Evolutionary conservation across 768 basidiomycete genomes (phyloP).

Genomic region (Hericium alpestre): DNA sequence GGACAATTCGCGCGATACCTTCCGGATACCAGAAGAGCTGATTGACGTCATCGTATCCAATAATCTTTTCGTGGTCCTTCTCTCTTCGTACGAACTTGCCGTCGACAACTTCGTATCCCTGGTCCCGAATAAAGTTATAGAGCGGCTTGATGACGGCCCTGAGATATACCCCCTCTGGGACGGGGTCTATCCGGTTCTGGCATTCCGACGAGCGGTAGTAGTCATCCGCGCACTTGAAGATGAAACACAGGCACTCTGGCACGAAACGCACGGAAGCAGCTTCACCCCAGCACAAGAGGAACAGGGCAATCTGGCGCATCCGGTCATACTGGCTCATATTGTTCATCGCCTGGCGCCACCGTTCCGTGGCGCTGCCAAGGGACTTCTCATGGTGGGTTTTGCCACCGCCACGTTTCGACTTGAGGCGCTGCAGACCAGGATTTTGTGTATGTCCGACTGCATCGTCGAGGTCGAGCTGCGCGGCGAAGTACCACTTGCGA

Average conservation of each 20-base stretch:
- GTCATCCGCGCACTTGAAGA: constrained; percentile 99
- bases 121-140: constrained; percentile 94
- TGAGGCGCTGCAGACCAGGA: constrained; percentile 78
- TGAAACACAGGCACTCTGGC: constrained; percentile 96
- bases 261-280: constrained; percentile 94
- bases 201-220: constrained; percentile 99
- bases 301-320: constrained; percentile 90
- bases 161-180: constrained; percentile 92
- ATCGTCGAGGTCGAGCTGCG: constrained; percentile 96
- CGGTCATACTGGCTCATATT: constrained; percentile 98
- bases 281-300: constrained; percentile 95
- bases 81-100: constrained; percentile 92
- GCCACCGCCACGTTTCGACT: constrained; percentile 46
- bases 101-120: constrained; percentile 93
- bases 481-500: constrained; percentile 99
- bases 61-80: constrained; percentile 85
- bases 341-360: constrained; percentile 97
- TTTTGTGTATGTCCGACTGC: constrained; percentile 89
- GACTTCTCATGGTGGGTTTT: constrained; percentile 50
- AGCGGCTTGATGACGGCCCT: constrained; percentile 85
- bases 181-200: constrained; percentile 82
- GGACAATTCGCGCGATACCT: constrained; percentile 84
- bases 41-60: constrained; percentile 98
- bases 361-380: constrained; percentile 73
- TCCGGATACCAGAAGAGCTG: constrained; percentile 99